phyloP scores from a whole-genome alignment of 129 eudicot species.

The Erigeron canadensis region DNA sequence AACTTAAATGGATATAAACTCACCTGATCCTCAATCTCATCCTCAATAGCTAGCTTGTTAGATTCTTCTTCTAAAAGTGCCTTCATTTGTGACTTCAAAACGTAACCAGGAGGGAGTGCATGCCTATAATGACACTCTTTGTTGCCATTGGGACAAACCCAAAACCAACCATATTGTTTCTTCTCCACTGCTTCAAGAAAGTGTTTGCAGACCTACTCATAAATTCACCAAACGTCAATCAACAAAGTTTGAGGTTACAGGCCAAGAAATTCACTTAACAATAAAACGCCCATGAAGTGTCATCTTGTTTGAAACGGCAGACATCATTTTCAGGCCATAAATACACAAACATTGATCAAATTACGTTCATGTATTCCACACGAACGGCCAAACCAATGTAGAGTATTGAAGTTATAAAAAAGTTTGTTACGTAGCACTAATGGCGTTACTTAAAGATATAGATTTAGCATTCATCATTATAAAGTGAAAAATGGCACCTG shows the following conservation, averaged over 20 bases:
- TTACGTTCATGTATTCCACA: constrained; percentile 14
- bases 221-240: constrained; percentile 11
- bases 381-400: constrained; percentile 21
- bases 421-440: not conserved
- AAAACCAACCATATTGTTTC: constrained; percentile 98
- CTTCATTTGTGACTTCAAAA: constrained; percentile 67
- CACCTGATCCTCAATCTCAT: constrained; percentile 64
- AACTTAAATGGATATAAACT: not conserved
- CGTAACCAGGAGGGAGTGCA: constrained; percentile 90
- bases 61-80: constrained; percentile 68
- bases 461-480: constrained; percentile 13
- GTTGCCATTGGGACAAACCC: constrained; percentile 96
- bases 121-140: constrained; percentile 90
- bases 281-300: constrained; percentile 7
- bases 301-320: not conserved
- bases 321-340: constrained; percentile 19
- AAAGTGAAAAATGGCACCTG: constrained; percentile 33
- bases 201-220: constrained; percentile 59
- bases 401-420: not conserved
- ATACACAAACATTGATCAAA: not conserved
- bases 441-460: constrained; percentile 11
- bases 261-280: constrained; percentile 3
- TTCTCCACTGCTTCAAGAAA: constrained; percentile 89
- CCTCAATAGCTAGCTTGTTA: constrained; percentile 60
- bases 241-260: constrained; percentile 14